A percentile compares a stretch with the other conserved stretches of the same genome.
These are phyloP conservation scores for Sporothrix brasiliensis DNA, from an alignment of 2,329 filamentous ascomycete species.

Conservation along the genomic window DNA sequence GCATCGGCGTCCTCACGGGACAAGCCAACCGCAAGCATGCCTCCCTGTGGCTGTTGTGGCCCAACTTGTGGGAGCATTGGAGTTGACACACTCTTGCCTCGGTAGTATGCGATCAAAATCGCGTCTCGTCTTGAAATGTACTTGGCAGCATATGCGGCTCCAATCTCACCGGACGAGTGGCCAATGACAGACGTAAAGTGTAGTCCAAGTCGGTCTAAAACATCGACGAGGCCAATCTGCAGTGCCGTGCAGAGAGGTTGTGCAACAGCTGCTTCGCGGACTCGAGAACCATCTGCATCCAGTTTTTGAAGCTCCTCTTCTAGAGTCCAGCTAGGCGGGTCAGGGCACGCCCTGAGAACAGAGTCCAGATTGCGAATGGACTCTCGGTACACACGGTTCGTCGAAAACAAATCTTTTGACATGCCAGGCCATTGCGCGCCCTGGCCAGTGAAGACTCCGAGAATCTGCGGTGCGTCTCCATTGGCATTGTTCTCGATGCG, in stretches of 20 bases:
- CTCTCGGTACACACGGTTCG: constrained; percentile 37
- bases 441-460: constrained; percentile 38
- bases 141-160: constrained; percentile 41
- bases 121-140: constrained; percentile 36
- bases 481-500: not conserved
- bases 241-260: constrained; percentile 42
- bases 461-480: not conserved
- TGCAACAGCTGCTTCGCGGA: constrained; percentile 33
- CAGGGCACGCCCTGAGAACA: constrained; percentile 38
- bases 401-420: constrained; percentile 31
- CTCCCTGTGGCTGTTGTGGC: constrained; percentile 44
- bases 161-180: constrained; percentile 46
- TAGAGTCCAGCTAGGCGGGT: constrained; percentile 27
- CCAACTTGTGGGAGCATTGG: not conserved
- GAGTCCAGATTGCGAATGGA: constrained; percentile 44
- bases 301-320: constrained; percentile 28
- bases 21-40: constrained; percentile 50
- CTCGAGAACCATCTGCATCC: constrained; percentile 15
- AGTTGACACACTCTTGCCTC: constrained; percentile 28
- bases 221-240: constrained; percentile 42
- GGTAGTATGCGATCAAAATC: constrained; percentile 37
- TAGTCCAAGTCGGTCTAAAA: constrained; percentile 39
- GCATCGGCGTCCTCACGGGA: constrained; percentile 42
- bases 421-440: constrained; percentile 37
- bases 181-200: constrained; percentile 40